A percentile compares a stretch with the other conserved stretches of the same genome.
phyloP scores from a whole-genome alignment of 352 stramenopile species.

The Lagenidium sp. region DNA sequence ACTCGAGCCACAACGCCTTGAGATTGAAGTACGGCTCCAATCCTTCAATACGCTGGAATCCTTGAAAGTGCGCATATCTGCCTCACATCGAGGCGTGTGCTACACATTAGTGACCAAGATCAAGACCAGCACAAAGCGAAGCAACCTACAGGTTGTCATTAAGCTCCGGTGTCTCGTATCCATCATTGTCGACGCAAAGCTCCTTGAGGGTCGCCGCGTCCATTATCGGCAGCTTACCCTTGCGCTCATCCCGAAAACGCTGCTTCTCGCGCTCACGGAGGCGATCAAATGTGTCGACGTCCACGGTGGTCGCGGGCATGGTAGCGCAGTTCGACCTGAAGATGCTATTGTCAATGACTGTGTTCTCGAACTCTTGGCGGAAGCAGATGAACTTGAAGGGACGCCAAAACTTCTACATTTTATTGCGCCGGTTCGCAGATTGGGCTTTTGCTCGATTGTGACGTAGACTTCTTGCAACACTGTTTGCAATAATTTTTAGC shows the following conservation, averaged over 20 bases:
- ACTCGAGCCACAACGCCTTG: slow-evolving; percentile 94
- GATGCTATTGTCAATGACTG: no score
- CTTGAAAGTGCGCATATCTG: slow-evolving; percentile 91
- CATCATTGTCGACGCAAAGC: slow-evolving; percentile 86
- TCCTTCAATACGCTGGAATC: slow-evolving; percentile 92
- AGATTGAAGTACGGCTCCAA: slow-evolving; percentile 90
- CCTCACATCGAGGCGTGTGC: not conserved
- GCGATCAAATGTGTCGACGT: slow-evolving; percentile 24
- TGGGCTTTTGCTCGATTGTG: no score
- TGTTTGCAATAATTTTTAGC: no score
- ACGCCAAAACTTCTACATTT: no score
- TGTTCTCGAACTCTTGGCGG: no score
- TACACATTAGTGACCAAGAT: no score
- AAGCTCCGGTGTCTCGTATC: slow-evolving; percentile 92
- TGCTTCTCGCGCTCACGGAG: slow-evolving; percentile 63
- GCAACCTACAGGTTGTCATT: slow-evolving; percentile 96
- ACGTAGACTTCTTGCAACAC: no score
- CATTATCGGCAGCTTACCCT: slow-evolving; percentile 80
- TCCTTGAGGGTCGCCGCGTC: slow-evolving; percentile 73
- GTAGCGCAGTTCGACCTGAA: no score
- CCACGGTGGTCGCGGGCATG: slow-evolving; percentile 26
- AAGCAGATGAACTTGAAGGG: no score
- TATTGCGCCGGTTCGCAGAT: no score
- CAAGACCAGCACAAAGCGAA: no score
- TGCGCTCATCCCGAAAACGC: slow-evolving; percentile 51